These are phyloP conservation scores for Posidonia australis DNA, from an alignment of 106 monocot genomes.

Conservation along the genomic window DNA sequence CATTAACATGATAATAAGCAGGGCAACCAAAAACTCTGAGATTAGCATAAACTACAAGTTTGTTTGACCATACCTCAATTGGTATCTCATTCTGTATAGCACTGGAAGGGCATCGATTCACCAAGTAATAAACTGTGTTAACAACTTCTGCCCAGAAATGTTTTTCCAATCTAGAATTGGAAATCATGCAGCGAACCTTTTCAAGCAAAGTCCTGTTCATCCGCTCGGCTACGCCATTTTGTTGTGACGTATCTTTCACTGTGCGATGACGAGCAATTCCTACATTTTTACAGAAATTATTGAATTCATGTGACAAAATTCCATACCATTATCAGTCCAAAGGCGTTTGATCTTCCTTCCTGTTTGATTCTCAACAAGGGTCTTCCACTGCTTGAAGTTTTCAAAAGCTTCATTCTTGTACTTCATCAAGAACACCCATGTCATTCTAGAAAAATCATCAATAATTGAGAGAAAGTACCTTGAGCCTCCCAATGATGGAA, in stretches of 20 bases:
- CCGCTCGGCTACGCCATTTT: background rate
- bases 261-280: background rate
- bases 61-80: background rate
- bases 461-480: background rate
- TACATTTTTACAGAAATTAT: background rate
- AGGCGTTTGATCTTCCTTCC: background rate
- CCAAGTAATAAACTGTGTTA: background rate
- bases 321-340: background rate
- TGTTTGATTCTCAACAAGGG: background rate
- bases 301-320: background rate
- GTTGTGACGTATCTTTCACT: background rate
- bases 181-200: background rate
- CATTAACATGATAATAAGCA: background rate
- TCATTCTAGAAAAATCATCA: background rate
- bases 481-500: background rate
- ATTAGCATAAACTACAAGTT: background rate
- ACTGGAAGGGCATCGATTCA: background rate
- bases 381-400: background rate
- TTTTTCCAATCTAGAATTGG: background rate
- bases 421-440: background rate
- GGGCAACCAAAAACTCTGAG: background rate
- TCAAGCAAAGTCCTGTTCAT: slow-evolving; percentile 3
- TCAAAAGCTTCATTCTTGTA: too few species aligned
- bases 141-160: background rate
- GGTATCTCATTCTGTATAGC: background rate